Base-by-base conservation (phyloP, 2,329 filamentous ascomycete genomes). In the Fusarium acutatum region DNA sequence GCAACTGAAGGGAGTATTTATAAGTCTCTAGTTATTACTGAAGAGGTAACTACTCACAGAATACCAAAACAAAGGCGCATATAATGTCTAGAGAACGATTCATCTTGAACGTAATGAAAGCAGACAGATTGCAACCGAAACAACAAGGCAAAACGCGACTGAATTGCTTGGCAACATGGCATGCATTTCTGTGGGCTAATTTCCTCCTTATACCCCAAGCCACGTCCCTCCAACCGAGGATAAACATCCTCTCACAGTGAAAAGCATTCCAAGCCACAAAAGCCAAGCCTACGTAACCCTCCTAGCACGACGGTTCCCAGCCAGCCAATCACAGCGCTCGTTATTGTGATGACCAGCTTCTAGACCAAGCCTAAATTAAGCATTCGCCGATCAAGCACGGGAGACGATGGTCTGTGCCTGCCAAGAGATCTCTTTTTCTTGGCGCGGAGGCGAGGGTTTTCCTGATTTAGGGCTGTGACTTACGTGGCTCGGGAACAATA, bases 201-300 rank as follows among this genome's bases (percentile, higher is more conserved):
- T 32, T 24, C 7, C 12, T 40, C 24, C 38, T 60, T 64, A 32
- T 64, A 64, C n/a, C 30, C 15, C 41, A 35, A 26, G 20, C 38
- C 12, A 34, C 11, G 28, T 30, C 11, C 35, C 15, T 37, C 3
- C 17, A 22, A 14, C 32, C 35, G 26, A 20, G 35, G 7, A 15
- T 52, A 37, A 52, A 52, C n/a, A 52, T 37, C 3, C 0, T 37
- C n/a, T 52, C 32, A 37, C 49, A 22, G 49, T 52, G 49, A 52
- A 18, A 24, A 20, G 12, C 43, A 41, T 61, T 28, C 18, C 56
- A 64, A 64, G 60, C 56, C 56, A 61, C 59, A 37, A 58, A 61
- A 15, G 10, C 24, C 24, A 22, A 24, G 43, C 35, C 28, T 28
- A 61, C 43, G 35, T 20, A 61, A 30, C 17, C n/a, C 30, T 50